Base-by-base conservation (phyloP, 768 basidiomycete species). In the Astraeus odoratus region DNA sequence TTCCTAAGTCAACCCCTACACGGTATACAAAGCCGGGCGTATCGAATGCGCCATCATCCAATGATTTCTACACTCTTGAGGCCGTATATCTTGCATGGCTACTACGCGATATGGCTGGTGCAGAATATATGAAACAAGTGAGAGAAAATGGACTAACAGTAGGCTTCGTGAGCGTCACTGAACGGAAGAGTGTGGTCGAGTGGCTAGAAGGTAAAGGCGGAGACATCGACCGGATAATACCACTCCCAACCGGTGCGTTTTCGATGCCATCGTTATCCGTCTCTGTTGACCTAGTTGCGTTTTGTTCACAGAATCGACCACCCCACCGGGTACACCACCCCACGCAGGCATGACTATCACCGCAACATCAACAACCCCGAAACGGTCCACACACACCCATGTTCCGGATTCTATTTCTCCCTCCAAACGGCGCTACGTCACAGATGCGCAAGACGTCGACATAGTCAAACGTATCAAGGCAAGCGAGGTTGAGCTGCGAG, bases 121-220 rank as follows among this genome's bases (percentile, higher is more conserved):
- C 84, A 13, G 90, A 94, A 52, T 98, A 98, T 67, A 81, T 95
- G 78, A 85, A 83, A 58, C 82, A 86, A 55, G 83, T 84, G 2
- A 72, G 88, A 44, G 85, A 86, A 56, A 74, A 74, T 34, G 86
- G 88, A 1, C 66, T 92, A 24, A 71, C 78, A 2, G 75, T 80
- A 30, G 83, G 84, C 0, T 78, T 91, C 59, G 89, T 97, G 30
- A 82, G 86, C 53, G 80, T 91, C 26, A 89, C 90, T 3, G 93
- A 96, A 65, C 71, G 93, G 50, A 90, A 87, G 68, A 73, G 73
- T 36, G 81, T 95, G 0, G 79, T 89, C 27, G 92, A 94, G 42
- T 97, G 86, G 81, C 60, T 97, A 35, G 80, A 85, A 54, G 81
- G 86, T 27, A 73, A 67, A 26, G 49, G 55, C 1, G 44, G 49